Conservation (phyloP, 495 filamentous ascomycete species). For the Annulohypoxylon maeteangense region DNA sequence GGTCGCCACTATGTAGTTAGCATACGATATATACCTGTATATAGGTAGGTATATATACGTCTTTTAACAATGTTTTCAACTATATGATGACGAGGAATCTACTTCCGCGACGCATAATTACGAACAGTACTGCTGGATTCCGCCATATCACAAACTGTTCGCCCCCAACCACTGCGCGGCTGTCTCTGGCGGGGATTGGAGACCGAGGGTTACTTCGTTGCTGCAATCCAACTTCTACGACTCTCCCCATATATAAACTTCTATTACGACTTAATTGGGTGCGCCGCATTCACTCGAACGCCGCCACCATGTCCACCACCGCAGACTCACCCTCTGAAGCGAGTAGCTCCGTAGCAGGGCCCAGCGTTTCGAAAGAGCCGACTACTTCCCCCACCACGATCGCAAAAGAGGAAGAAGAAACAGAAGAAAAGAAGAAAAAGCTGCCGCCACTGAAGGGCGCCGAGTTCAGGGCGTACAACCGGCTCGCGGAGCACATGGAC, state of each 20-base stretch:
- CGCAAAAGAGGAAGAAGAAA: background rate
- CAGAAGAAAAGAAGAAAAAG: constrained; percentile 22
- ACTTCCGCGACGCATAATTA: constrained; percentile 2
- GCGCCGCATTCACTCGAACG: constrained; percentile 2
- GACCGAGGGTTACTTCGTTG: background rate
- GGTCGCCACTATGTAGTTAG: constrained; percentile 14
- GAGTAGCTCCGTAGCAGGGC: background rate
- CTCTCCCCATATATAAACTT: background rate
- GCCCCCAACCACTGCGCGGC: background rate
- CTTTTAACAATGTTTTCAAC: background rate
- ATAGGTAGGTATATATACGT: constrained; percentile 6
- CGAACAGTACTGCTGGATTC: constrained; percentile 9
- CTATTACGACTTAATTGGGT: background rate
- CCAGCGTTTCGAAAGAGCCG: constrained; percentile 1
- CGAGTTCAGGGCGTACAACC: constrained; percentile 73
- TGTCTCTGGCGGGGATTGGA: background rate
- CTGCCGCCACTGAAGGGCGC: constrained; percentile 29
- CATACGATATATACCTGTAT: background rate
- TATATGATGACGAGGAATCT: background rate
- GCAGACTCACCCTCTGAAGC: constrained; percentile 11
- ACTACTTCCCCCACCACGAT: background rate
- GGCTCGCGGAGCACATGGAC: constrained; percentile 81
- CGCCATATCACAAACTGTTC: constrained; percentile 8
- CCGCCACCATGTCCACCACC: constrained; percentile 30
- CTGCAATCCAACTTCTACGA: background rate